Evolutionary conservation across 306 rosid genomes (phyloP).

Genomic region (Benincasa hispida): DNA sequence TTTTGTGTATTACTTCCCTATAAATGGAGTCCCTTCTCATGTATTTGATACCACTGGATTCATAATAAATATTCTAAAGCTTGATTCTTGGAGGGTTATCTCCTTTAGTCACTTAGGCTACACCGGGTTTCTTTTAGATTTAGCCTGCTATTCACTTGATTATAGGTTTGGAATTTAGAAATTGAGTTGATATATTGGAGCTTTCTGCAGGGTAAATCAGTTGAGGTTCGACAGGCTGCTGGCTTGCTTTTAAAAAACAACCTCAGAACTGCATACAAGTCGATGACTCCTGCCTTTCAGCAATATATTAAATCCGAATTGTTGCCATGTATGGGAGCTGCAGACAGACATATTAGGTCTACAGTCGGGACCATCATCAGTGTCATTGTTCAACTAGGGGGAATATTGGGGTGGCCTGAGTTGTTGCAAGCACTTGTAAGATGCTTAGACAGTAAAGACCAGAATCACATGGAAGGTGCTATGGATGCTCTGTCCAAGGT

Average conservation of each 20-base stretch:
- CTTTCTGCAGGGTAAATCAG: conserved; percentile 57
- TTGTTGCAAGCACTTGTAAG: conserved; percentile 84
- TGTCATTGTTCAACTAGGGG: conserved; percentile 73
- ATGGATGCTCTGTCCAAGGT: conserved; percentile 99
- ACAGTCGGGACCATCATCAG: conserved; percentile 81
- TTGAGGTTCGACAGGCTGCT: conserved; percentile 95
- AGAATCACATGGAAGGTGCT: conserved; percentile 98
- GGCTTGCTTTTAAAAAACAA: conserved; percentile 84
- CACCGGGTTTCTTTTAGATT: background rate
- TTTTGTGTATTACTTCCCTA: too few relatives aligned
- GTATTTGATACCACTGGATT: too few relatives aligned
- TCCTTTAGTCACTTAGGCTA: too few relatives aligned
- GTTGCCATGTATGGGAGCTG: conserved; percentile 88
- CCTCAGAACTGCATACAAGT: conserved; percentile 44
- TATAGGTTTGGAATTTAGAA: background rate
- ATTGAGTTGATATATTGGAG: background rate
- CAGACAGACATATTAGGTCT: conserved; percentile 80
- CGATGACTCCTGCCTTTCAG: conserved; percentile 63
- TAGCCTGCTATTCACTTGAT: background rate
- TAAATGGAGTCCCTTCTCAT: too few relatives aligned
- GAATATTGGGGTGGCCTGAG: conserved; percentile 86
- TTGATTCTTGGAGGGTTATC: too few relatives aligned
- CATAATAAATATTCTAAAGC: too few relatives aligned
- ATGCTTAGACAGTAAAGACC: conserved; percentile 81
- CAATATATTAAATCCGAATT: conserved; percentile 83